These are phyloP conservation scores for Phaeotremella fagi DNA, from an alignment of 768 basidiomycete genomes.

Conservation along the genomic window DNA sequence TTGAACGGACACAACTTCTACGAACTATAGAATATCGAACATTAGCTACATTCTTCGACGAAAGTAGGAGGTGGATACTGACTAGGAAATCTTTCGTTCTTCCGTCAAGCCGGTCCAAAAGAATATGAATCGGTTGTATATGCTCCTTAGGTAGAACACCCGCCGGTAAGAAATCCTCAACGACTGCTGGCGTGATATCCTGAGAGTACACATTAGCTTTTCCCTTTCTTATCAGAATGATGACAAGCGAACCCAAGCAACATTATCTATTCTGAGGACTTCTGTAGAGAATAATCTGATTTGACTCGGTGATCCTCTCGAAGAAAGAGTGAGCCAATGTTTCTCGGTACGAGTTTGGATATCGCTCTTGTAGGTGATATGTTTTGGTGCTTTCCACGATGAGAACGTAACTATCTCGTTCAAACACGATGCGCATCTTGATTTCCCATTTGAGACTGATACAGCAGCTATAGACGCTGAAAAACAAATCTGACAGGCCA, in stretches of 20 bases:
- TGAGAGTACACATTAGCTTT: background rate
- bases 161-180: constrained; percentile 27
- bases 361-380: background rate
- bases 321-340: background rate
- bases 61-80: constrained; percentile 2
- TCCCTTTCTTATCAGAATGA: background rate
- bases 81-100: constrained; percentile 40
- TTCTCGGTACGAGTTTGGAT: background rate
- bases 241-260: constrained; percentile 34
- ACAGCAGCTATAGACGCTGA: constrained; percentile 29
- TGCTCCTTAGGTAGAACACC: constrained; percentile 17
- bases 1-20: constrained; percentile 27
- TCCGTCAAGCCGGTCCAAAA: constrained; percentile 34
- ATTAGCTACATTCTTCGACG: background rate
- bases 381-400: too few relatives aligned
- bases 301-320: background rate
- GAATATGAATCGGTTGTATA: constrained; percentile 34
- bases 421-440: constrained; percentile 28
- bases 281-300: background rate
- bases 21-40: constrained; percentile 26
- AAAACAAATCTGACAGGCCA: constrained; percentile 31
- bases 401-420: constrained; percentile 10
- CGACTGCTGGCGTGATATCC: constrained; percentile 37
- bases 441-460: constrained; percentile 15
- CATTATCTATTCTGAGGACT: constrained; percentile 39